Evolutionary conservation across 768 basidiomycete genomes (phyloP).

Genomic region (Royoungia palumana): DNA sequence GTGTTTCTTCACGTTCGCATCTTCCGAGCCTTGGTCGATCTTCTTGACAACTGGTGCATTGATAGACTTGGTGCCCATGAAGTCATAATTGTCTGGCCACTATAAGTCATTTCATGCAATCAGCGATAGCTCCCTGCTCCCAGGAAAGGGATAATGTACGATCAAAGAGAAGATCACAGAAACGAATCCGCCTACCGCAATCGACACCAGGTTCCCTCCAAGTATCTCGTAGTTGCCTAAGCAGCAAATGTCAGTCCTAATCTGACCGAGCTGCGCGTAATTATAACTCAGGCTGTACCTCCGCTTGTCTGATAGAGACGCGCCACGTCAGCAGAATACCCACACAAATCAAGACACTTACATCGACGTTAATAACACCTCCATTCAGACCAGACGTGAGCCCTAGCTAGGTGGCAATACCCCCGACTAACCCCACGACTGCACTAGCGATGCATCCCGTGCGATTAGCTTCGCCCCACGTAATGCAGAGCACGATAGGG

Average conservation of each 20-base stretch:
- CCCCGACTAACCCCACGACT: constrained; percentile 62
- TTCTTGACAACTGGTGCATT: constrained; percentile 40
- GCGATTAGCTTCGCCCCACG: constrained; percentile 85
- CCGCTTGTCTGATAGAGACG: constrained; percentile 39
- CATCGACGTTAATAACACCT: constrained; percentile 66
- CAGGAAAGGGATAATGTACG: constrained; percentile 35
- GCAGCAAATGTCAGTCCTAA: background rate
- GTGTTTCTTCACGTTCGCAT: constrained; percentile 39
- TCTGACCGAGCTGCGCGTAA: constrained; percentile 2
- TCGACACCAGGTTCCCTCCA: constrained; percentile 82
- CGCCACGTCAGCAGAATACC: background rate
- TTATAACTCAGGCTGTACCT: constrained; percentile 44
- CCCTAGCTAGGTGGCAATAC: constrained; percentile 81
- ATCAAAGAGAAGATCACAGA: constrained; percentile 62
- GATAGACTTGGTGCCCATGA: constrained; percentile 73
- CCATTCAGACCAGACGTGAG: constrained; percentile 69
- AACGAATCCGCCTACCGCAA: constrained; percentile 77
- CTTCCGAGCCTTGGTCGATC: constrained; percentile 13
- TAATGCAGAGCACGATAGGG: constrained; percentile 81
- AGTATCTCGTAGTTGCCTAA: constrained; percentile 70
- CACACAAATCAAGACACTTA: constrained; percentile 21
- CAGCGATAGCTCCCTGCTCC: background rate
- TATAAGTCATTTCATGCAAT: constrained; percentile 21
- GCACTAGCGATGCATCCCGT: constrained; percentile 78
- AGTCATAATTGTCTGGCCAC: constrained; percentile 85